Conservation (phyloP, 306 rosid genomes). For the Ormosia emarginata region DNA sequence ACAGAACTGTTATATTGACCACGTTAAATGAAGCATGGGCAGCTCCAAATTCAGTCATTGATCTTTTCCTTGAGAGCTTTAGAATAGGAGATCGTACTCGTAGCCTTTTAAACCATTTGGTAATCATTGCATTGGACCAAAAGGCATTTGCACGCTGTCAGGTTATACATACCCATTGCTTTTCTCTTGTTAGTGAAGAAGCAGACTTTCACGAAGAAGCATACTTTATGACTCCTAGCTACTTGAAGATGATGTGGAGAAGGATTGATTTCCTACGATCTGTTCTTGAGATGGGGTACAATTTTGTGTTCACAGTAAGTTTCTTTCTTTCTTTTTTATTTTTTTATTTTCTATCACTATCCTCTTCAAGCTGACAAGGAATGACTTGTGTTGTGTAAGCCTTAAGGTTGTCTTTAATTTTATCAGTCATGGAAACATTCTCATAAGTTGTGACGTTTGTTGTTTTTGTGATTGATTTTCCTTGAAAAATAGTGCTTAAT, state of each 20-base stretch:
- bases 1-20: conserved; percentile 79
- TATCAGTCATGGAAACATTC: not conserved
- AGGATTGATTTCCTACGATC: conserved; percentile 88
- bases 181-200: conserved; percentile 66
- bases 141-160: conserved; percentile 76
- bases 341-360: conserved; percentile 6
- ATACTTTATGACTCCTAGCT: conserved; percentile 77
- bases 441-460: not conserved
- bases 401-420: not conserved
- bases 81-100: conserved; percentile 68
- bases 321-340: not conserved
- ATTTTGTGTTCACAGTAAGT: conserved; percentile 92
- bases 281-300: conserved; percentile 86
- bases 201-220: conserved; percentile 77
- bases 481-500: not conserved
- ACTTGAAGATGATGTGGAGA: conserved; percentile 96
- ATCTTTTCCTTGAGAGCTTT: conserved; percentile 91
- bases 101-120: conserved; percentile 75
- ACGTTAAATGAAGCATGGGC: conserved; percentile 98
- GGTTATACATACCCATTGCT: conserved; percentile 68
- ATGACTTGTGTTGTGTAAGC: not conserved
- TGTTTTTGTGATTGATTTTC: conserved; percentile 17
- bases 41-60: conserved; percentile 70
- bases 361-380: conserved; percentile 17
- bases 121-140: conserved; percentile 76